Percentiles rank a stretch among this genome's conserved stretches.
Conservation (phyloP, 75 land plant genomes). For the Isoetes taiwanensis region DNA sequence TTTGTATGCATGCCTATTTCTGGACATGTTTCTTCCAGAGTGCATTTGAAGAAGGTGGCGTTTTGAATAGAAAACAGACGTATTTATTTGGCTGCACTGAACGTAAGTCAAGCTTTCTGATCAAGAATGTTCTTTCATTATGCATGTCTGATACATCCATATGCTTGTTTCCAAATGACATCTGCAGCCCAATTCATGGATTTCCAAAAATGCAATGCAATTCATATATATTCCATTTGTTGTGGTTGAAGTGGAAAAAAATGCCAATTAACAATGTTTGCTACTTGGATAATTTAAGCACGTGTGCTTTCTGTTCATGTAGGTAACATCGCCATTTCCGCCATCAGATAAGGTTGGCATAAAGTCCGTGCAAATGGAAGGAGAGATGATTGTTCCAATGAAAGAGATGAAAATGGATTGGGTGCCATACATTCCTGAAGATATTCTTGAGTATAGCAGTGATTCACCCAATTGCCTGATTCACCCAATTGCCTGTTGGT, state of each 20-base stretch:
- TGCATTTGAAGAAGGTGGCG: constrained; percentile 84
- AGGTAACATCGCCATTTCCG: constrained; percentile 88
- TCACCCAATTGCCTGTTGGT: too few species aligned
- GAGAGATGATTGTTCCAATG: constrained; percentile 86
- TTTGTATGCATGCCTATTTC: too few species aligned
- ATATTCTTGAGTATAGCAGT: too few species aligned
- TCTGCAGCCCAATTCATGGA: constrained; percentile 78
- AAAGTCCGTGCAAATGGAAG: constrained; percentile 90
- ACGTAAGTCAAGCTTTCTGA: constrained; percentile 55
- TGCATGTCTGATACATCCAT: not conserved
- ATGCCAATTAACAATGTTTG: too few species aligned
- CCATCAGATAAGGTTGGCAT: constrained; percentile 97
- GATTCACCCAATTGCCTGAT: too few species aligned
- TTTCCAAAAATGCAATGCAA: constrained; percentile 34
- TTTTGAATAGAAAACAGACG: constrained; percentile 54
- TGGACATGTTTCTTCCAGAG: constrained; percentile 27
- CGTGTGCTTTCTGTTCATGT: not conserved
- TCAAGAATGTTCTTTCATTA: too few species aligned
- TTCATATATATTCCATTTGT: constrained; percentile 75
- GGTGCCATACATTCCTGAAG: constrained; percentile 85
- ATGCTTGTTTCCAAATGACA: not conserved
- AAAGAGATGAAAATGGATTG: constrained; percentile 96
- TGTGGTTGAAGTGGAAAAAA: constrained; percentile 88
- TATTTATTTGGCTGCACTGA: constrained; percentile 94
- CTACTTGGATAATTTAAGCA: too few species aligned